Evolutionary conservation across 371 early-diverging fungal species (phyloP).

Genomic region (Sporodiniella umbellata): DNA sequence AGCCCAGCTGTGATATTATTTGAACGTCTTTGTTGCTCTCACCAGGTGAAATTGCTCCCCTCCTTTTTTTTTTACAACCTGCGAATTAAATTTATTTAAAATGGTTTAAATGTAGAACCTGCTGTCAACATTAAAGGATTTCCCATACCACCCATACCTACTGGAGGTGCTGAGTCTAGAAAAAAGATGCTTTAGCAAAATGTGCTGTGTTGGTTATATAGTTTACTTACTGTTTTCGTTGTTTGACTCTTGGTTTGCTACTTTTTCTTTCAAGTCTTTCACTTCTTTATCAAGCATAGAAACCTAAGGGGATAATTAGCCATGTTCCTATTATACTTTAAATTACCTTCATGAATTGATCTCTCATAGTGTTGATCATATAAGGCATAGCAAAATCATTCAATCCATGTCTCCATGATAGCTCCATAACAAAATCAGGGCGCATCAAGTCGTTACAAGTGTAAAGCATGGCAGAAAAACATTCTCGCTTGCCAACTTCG

Average conservation of each 20-base stretch:
- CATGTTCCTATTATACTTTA: too few species aligned
- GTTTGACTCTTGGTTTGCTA: conserved; percentile 29
- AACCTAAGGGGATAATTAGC: conserved; percentile 9
- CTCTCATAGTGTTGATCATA: conserved; percentile 85
- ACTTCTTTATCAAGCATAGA: conserved; percentile 49
- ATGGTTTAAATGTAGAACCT: too few species aligned
- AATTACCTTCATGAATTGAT: conserved; percentile 69
- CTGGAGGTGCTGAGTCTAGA: conserved; percentile 26
- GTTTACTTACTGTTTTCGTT: conserved; percentile 29
- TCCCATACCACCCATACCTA: conserved; percentile 54
- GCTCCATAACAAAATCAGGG: conserved; percentile 92
- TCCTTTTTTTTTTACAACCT: conserved; percentile 2
- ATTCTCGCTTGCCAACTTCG: conserved; percentile 82
- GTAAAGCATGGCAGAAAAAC: conserved; percentile 90
- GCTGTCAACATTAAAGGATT: conserved; percentile 67
- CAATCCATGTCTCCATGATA: conserved; percentile 87
- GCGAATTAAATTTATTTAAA: too few species aligned
- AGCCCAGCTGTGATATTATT: too few species aligned
- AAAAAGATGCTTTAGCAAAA: too few species aligned
- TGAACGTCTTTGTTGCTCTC: too few species aligned
- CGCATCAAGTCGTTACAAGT: conserved; percentile 92
- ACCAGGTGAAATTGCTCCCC: too few species aligned
- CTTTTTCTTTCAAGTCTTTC: conserved; percentile 50
- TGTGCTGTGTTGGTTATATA: too few species aligned
- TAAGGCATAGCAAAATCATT: conserved; percentile 96